These are phyloP conservation scores for Coriolopsis trogii DNA, from an alignment of 1,284 basidiomycete genomes.

Conservation along the genomic window DNA sequence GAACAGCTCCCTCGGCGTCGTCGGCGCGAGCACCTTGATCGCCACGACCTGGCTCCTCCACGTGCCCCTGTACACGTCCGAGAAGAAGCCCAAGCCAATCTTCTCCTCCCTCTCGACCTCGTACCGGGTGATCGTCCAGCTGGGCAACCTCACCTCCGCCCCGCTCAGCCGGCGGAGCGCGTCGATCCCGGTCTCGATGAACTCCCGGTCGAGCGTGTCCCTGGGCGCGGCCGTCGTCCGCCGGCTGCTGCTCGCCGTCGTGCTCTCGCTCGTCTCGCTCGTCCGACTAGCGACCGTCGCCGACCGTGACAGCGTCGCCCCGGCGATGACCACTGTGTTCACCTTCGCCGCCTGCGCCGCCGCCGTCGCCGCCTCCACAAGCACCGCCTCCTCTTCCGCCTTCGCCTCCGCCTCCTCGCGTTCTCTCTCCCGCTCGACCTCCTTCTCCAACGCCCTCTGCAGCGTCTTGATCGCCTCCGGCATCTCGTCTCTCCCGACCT, in stretches of 20 bases:
- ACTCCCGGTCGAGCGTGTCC: conserved; percentile 46
- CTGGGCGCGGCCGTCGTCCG: conserved; percentile 16
- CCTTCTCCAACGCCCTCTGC: conserved; percentile 64
- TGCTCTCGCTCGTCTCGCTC: conserved; percentile 15
- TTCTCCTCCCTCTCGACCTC: conserved; percentile 65
- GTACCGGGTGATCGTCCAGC: conserved; percentile 75
- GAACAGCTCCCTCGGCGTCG: conserved; percentile 41
- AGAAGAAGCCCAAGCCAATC: conserved; percentile 71
- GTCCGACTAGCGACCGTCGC: conserved; percentile 24
- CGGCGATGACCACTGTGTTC: conserved; percentile 4
- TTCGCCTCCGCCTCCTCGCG: conserved; percentile 5
- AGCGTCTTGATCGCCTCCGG: conserved; percentile 81
- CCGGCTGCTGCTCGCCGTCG: conserved; percentile 16
- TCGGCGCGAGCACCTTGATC: conserved; percentile 44
- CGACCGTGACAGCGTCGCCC: conserved; percentile 20
- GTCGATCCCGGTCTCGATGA: conserved; percentile 53
- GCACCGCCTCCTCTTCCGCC: conserved; percentile 15
- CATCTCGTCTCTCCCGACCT: conserved; percentile 69
- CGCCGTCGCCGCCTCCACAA: conserved; percentile 4
- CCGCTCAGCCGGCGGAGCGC: conserved; percentile 47
- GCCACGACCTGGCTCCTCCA: conserved; percentile 66
- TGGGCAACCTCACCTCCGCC: conserved; percentile 47
- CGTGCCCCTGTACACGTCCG: conserved; percentile 67
- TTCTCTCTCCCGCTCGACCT: conserved; percentile 42
- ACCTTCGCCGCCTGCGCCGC: neutral